Evolutionary conservation across 768 basidiomycete species (phyloP).

Genomic region (Boletales sp.): DNA sequence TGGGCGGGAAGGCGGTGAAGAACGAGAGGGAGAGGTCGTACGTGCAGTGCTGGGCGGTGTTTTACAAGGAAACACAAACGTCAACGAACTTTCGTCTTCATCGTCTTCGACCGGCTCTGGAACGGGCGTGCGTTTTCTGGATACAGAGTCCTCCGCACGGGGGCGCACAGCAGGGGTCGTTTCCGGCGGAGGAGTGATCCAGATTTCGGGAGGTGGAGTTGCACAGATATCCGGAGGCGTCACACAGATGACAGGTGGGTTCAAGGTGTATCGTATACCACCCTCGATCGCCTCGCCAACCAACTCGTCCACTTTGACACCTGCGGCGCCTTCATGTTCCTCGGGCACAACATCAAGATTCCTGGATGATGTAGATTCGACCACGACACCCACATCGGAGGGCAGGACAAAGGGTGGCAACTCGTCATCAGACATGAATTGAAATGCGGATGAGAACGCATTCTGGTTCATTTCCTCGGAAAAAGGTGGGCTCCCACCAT

Average conservation of each 20-base stretch:
- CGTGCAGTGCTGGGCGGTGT: slow-evolving; percentile 2
- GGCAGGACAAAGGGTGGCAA: slow-evolving; percentile 49
- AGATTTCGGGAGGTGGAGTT: slow-evolving; percentile 28
- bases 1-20: slow-evolving; percentile 12
- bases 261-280: slow-evolving; percentile 74
- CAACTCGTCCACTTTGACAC: slow-evolving; percentile 51
- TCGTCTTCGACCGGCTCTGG: slow-evolving; percentile 18
- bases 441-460: slow-evolving; percentile 54
- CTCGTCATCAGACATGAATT: slow-evolving; percentile 42
- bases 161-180: slow-evolving; percentile 19
- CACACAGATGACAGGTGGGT: slow-evolving; percentile 39
- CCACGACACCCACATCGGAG: slow-evolving; percentile 41
- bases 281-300: slow-evolving; percentile 57
- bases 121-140: slow-evolving; percentile 3
- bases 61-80: slow-evolving; percentile 24
- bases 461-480: slow-evolving; percentile 54
- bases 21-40: slow-evolving; percentile 6
- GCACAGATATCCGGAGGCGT: slow-evolving; percentile 24
- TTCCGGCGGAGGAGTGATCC: slow-evolving; percentile 19
- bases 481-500: slow-evolving; percentile 48
- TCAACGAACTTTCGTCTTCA: slow-evolving; percentile 19
- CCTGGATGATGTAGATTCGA: slow-evolving; percentile 25
- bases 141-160: background rate
- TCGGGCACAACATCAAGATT: slow-evolving; percentile 40
- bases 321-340: slow-evolving; percentile 38